Evolutionary conservation across 2,329 filamentous ascomycete genomes (phyloP).

Genomic region (Trichothecium roseum): DNA sequence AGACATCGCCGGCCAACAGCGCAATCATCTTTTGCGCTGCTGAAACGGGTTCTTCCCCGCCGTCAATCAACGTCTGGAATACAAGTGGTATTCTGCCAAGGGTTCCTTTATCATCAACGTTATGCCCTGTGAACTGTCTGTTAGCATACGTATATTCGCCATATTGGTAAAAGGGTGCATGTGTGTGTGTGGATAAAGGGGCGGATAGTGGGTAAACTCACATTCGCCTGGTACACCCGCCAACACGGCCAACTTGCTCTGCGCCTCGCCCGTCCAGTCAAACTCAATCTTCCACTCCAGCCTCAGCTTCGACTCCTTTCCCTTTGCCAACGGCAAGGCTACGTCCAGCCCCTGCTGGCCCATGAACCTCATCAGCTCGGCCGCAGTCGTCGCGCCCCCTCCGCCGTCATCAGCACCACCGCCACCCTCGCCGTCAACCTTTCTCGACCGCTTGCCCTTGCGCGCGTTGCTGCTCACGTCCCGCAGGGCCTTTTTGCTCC

Average conservation of each 20-base stretch:
- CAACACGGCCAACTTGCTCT: slow-evolving; percentile 43
- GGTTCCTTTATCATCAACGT: slow-evolving; percentile 43
- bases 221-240: slow-evolving; percentile 51
- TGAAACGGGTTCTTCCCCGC: slow-evolving; percentile 40
- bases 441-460: slow-evolving; percentile 11
- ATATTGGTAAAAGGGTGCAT: too few species aligned
- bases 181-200: background rate
- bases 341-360: slow-evolving; percentile 40
- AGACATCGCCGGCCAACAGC: slow-evolving; percentile 40
- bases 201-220: slow-evolving; percentile 29
- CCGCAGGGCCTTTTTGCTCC: slow-evolving; percentile 16
- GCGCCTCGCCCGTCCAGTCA: slow-evolving; percentile 64
- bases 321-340: slow-evolving; percentile 20
- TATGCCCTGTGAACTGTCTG: slow-evolving; percentile 39
- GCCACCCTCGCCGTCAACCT: slow-evolving; percentile 10
- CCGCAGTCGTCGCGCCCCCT: slow-evolving; percentile 11
- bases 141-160: slow-evolving; percentile 4
- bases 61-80: slow-evolving; percentile 48
- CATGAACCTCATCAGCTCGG: slow-evolving; percentile 42
- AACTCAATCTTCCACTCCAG: slow-evolving; percentile 55
- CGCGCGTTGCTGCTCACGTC: slow-evolving; percentile 14
- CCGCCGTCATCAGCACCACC: slow-evolving; percentile 1
- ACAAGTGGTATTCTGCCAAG: slow-evolving; percentile 47
- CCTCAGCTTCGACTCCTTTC: slow-evolving; percentile 32
- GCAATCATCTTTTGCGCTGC: slow-evolving; percentile 51